Base-by-base conservation (phyloP, 163 green algal species). In the Prototheca cutis region DNA sequence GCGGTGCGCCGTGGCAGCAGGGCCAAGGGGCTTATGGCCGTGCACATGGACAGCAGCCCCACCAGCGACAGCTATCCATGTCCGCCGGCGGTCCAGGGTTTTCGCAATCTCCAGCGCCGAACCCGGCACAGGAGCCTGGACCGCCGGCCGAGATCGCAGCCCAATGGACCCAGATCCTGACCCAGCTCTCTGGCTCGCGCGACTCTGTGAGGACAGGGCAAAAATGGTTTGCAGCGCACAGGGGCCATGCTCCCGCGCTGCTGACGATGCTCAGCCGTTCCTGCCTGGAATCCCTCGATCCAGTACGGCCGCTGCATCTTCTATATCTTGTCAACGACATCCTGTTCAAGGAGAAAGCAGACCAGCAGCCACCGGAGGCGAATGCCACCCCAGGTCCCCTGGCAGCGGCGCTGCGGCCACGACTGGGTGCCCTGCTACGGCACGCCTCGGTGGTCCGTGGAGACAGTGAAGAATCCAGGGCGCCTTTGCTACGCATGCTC, bases 311-410 rank as follows among this genome's bases (percentile, higher is more conserved):
- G 66, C 75, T 92, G 54, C 84, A 91, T 42, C 45, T 89, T 1
- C 60, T 93, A 15, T 93, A 88, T 62, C 71, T 93, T 27, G 76
- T 75, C 29, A 91, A 93, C 53, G 85, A 93, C 64, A 79, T 93
- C 23, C 58, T 92, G 23, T 87, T 93, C 64, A 90, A 88, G 42
- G 70, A 66, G 63, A 17, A 48, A 15, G 39, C 36, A 27, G 52
- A 24, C 56, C 48, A 52, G 21, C 13, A 19, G 21, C 48, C 25
- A 2, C 17, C 57, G 0, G 48, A 59, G 0, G 48, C 34, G 8
- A 70, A 80, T 59, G n/a, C n/a, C n/a, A n/a, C n/a, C n/a, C n/a
- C n/a, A n/a, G n/a, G n/a, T n/a, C 36, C 52, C 27, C 49, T 86
- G 1, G 67, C 68, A 6, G 30, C 55, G 13, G 78, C 80, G 19